Evolutionary conservation across 345 rosid species (phyloP).

Genomic region (Cardamine resedifolia): DNA sequence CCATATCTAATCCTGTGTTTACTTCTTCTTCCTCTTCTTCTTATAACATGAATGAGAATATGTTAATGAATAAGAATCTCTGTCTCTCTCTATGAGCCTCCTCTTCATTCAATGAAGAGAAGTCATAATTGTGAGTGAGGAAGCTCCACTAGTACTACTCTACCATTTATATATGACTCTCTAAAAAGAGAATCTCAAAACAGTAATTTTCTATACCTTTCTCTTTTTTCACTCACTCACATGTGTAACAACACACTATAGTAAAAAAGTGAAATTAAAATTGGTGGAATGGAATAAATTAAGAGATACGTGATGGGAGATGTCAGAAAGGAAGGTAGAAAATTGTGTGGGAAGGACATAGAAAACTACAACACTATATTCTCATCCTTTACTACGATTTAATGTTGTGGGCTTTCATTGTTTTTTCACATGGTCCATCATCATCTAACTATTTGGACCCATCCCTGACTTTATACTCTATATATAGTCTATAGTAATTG

Average conservation of each 20-base stretch:
- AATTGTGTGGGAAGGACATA: constrained; percentile 27
- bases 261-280: neutral
- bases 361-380: constrained; percentile 35
- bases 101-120: constrained; percentile 34
- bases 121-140: constrained; percentile 27
- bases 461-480: constrained; percentile 17
- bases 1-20: constrained; percentile 21
- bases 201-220: constrained; percentile 12
- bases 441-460: constrained; percentile 30
- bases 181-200: constrained; percentile 20
- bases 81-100: constrained; percentile 15
- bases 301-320: constrained; percentile 33
- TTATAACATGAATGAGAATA: neutral
- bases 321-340: constrained; percentile 38
- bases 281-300: constrained; percentile 27
- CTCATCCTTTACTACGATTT: constrained; percentile 28
- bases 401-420: constrained; percentile 42
- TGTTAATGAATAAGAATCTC: constrained; percentile 7
- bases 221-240: constrained; percentile 19
- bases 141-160: constrained; percentile 25
- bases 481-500: constrained; percentile 4
- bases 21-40: neutral
- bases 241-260: constrained; percentile 26
- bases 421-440: constrained; percentile 38
- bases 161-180: constrained; percentile 20